These are phyloP conservation scores for Trypanosoma theileri DNA, from an alignment of 208 protist species.

Conservation along the genomic window DNA sequence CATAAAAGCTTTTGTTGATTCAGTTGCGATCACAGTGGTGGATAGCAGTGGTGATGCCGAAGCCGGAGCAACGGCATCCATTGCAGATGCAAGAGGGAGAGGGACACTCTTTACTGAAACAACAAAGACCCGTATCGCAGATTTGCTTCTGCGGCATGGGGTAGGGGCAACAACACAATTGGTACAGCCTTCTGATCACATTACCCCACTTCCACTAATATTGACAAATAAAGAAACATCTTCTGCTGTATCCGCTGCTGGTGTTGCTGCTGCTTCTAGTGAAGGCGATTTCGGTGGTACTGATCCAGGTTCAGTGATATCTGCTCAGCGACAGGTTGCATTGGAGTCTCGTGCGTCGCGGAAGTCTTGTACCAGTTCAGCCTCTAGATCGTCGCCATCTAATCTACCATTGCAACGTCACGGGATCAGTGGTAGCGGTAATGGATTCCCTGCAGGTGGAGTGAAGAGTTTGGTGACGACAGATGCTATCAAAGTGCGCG, in stretches of 20 bases:
- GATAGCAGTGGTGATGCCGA: neutral
- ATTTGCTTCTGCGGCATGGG: constrained; percentile 22
- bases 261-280: no score
- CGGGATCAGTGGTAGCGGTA: neutral
- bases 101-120: constrained; percentile 10
- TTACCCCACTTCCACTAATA: neutral
- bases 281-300: no score
- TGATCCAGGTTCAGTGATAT: no score
- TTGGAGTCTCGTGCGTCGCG: neutral
- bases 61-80: no score
- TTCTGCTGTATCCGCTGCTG: neutral
- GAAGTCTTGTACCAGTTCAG: neutral
- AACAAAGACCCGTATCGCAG: constrained; percentile 22
- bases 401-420: neutral
- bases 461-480: neutral
- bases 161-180: constrained; percentile 25
- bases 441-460: constrained; percentile 10
- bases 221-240: neutral
- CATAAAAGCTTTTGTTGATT: no score
- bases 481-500: constrained; percentile 1
- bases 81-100: no score
- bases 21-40: no score
- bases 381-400: neutral
- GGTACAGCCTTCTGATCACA: neutral
- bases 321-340: no score